These are phyloP conservation scores for Candida namnaoensis DNA, from an alignment of 805 yeast genomes.

Conservation along the genomic window DNA sequence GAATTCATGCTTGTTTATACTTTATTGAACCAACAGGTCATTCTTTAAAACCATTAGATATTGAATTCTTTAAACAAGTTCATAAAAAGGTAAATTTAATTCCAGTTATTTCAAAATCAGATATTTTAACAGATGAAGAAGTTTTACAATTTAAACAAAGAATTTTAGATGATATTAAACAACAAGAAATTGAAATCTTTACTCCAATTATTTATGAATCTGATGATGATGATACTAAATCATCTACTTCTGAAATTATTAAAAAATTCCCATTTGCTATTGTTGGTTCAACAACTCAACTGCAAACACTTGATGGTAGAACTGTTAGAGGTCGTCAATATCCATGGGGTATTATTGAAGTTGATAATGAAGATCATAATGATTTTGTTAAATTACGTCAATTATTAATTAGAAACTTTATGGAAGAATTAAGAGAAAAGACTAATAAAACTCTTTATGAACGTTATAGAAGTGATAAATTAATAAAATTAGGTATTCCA, in stretches of 20 bases:
- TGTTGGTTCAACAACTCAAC: conserved; percentile 77
- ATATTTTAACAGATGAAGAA: conserved; percentile 86
- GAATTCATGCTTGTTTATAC: conserved; percentile 89
- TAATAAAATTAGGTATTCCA: conserved; percentile 72
- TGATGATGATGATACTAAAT: conserved; percentile 78
- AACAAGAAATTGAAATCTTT: conserved; percentile 69
- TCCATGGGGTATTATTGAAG: conserved; percentile 97
- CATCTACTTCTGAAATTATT: conserved; percentile 58
- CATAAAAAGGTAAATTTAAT: conserved; percentile 89
- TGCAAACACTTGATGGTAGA: conserved; percentile 66
- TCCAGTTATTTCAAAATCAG: conserved; percentile 93
- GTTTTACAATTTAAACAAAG: conserved; percentile 65
- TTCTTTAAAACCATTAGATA: conserved; percentile 79
- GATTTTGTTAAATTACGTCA: conserved; percentile 88
- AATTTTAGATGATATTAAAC: conserved; percentile 66
- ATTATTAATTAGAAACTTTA: conserved; percentile 76
- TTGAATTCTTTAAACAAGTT: conserved; percentile 77
- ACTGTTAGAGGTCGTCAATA: conserved; percentile 83
- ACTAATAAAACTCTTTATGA: conserved; percentile 77
- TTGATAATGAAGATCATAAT: conserved; percentile 88
- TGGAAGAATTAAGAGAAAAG: conserved; percentile 89
- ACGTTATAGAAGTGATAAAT: conserved; percentile 79
- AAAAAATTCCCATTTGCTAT: conserved; percentile 84
- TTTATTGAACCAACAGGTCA: conserved; percentile 98
- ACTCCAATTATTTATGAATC: conserved; percentile 69